These are phyloP conservation scores for Lasiosphaeria miniovina DNA, from an alignment of 495 filamentous ascomycete genomes.

Conservation along the genomic window DNA sequence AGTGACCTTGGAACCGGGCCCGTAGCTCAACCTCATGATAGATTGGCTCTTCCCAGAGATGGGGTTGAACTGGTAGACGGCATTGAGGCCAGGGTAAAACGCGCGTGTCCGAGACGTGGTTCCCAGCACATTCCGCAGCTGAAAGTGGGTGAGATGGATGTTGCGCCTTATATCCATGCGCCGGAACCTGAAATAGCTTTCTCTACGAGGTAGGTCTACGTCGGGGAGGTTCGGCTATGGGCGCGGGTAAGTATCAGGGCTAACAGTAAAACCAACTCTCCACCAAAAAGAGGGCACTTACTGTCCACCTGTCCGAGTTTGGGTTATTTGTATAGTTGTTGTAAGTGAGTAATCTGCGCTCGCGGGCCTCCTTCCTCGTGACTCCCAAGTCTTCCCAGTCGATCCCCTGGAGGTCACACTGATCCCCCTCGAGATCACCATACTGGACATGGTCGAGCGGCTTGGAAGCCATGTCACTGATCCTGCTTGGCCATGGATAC, in stretches of 20 bases:
- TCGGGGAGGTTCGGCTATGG: constrained; percentile 31
- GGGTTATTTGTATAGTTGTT: constrained; percentile 55
- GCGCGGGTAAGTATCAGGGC: constrained; percentile 1
- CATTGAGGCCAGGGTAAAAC: constrained; percentile 67
- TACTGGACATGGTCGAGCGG: constrained; percentile 29
- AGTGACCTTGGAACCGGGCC: constrained; percentile 56
- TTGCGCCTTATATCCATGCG: constrained; percentile 65
- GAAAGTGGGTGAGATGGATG: constrained; percentile 75
- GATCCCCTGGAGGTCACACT: constrained; percentile 75
- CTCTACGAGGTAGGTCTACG: constrained; percentile 37
- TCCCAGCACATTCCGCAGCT: constrained; percentile 80
- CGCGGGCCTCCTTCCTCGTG: constrained; percentile 56
- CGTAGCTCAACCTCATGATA: constrained; percentile 62
- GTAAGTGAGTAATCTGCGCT: constrained; percentile 54
- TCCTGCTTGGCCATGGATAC: constrained; percentile 23
- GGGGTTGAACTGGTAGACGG: constrained; percentile 56
- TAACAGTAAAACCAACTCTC: background rate
- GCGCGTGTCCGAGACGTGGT: constrained; percentile 69
- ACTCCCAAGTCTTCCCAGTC: constrained; percentile 67
- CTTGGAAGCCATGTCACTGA: constrained; percentile 17
- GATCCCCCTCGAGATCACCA: constrained; percentile 53
- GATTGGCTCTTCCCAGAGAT: constrained; percentile 41
- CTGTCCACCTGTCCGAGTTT: constrained; percentile 37
- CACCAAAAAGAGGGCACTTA: constrained; percentile 17
- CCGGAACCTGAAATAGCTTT: constrained; percentile 66